Conservation (phyloP, 2,329 filamentous ascomycete species). For the Penicillium sp. region DNA sequence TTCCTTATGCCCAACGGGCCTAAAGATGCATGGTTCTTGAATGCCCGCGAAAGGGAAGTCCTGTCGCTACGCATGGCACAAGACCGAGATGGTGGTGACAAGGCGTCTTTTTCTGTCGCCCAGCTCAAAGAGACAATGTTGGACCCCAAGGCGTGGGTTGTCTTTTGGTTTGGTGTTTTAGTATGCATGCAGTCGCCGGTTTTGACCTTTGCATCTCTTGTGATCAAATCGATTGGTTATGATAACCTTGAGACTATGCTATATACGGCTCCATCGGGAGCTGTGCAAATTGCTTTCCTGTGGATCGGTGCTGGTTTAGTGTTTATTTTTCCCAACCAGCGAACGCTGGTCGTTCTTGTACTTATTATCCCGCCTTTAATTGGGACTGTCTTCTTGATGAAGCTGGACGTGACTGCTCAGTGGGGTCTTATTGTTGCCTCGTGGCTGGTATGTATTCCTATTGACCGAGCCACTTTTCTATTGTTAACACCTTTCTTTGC, state of each 20-base stretch:
- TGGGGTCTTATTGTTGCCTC: slow-evolving; percentile 51
- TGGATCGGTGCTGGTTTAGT: slow-evolving; percentile 47
- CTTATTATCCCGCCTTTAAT: slow-evolving; percentile 46
- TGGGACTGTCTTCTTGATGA: slow-evolving; percentile 46
- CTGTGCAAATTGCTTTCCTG: slow-evolving; percentile 47
- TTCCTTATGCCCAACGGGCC: slow-evolving; percentile 43
- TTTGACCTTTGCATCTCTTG: slow-evolving; percentile 50
- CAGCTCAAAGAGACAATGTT: slow-evolving; percentile 47
- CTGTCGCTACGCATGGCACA: slow-evolving; percentile 37
- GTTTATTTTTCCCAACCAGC: slow-evolving; percentile 40
- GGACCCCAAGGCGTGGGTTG: slow-evolving; percentile 47
- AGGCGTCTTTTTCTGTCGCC: slow-evolving; percentile 43
- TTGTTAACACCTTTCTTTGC: background rate
- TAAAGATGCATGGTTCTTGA: slow-evolving; percentile 51
- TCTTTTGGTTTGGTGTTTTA: slow-evolving; percentile 48
- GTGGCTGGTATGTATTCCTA: slow-evolving; percentile 41
- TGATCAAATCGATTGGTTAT: slow-evolving; percentile 50
- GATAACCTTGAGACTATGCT: slow-evolving; percentile 47
- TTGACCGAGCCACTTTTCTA: background rate
- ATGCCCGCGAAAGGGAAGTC: slow-evolving; percentile 42
- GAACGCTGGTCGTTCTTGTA: slow-evolving; percentile 40
- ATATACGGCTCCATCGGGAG: slow-evolving; percentile 49
- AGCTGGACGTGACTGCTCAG: slow-evolving; percentile 39
- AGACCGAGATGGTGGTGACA: slow-evolving; percentile 43
- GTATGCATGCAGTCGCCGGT: slow-evolving; percentile 49